These are phyloP conservation scores for Oidiodendron maius DNA, from an alignment of 495 filamentous ascomycete species.

Conservation along the genomic window DNA sequence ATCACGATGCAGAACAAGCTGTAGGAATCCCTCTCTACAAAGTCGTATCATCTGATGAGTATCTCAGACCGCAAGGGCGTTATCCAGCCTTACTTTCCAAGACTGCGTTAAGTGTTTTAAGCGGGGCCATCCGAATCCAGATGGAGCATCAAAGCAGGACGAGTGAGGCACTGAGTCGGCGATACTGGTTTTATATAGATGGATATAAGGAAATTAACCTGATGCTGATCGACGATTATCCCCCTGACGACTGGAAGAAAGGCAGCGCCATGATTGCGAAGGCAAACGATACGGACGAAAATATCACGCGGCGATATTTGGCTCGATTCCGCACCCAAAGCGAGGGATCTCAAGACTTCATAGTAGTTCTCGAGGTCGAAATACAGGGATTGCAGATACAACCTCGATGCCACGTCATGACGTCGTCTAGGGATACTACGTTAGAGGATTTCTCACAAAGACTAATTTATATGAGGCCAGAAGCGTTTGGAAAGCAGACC, in stretches of 20 bases:
- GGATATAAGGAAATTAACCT: constrained; percentile 6
- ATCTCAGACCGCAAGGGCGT: constrained; percentile 6
- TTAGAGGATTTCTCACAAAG: constrained; percentile 1
- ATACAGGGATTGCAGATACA: neutral
- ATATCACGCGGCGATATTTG: neutral
- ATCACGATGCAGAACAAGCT: constrained; percentile 5
- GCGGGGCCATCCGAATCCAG: neutral
- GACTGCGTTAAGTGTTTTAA: neutral
- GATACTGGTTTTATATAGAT: constrained; percentile 11
- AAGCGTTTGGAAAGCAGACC: constrained; percentile 8
- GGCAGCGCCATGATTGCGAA: constrained; percentile 6
- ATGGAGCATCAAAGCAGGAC: constrained; percentile 2
- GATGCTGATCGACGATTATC: constrained; percentile 7
- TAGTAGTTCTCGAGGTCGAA: constrained; percentile 11
- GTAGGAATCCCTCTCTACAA: constrained; percentile 12
- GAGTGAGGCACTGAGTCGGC: neutral
- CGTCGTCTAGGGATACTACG: constrained; percentile 1
- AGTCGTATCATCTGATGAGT: constrained; percentile 7
- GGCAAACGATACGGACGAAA: neutral
- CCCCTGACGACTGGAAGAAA: constrained; percentile 9
- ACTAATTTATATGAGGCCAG: neutral
- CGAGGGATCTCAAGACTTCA: constrained; percentile 6
- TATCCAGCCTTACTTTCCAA: neutral
- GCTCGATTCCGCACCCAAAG: constrained; percentile 3
- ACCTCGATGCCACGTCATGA: constrained; percentile 11